Percentiles rank a stretch among this genome's conserved stretches.
These are phyloP conservation scores for Gaertneriomyces semiglobifer DNA, from an alignment of 192 early-diverging fungal species.

Conservation along the genomic window DNA sequence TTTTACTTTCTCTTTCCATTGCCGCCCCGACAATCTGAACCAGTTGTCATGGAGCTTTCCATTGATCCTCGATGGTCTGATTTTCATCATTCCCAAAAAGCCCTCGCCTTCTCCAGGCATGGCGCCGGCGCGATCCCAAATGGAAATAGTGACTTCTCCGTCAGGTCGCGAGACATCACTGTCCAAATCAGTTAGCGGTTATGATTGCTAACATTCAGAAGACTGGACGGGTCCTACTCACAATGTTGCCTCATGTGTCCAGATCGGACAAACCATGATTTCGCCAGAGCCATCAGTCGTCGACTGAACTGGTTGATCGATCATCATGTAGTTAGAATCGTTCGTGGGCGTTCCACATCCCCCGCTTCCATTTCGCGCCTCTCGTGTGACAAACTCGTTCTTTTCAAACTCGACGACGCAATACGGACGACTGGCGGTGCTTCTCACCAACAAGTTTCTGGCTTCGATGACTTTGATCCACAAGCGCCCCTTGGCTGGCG, in stretches of 20 bases:
- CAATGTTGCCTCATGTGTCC: constrained; percentile 59
- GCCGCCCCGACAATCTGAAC: constrained; percentile 46
- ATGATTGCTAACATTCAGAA: background rate
- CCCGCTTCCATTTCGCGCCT: constrained; percentile 29
- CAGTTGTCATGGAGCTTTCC: constrained; percentile 56
- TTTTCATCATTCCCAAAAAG: constrained; percentile 52
- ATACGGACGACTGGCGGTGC: constrained; percentile 37
- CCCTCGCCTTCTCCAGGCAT: constrained; percentile 29
- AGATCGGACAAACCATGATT: constrained; percentile 36
- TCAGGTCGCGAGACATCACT: constrained; percentile 49
- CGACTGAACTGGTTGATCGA: background rate
- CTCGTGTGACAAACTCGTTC: constrained; percentile 53
- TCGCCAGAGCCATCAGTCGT: constrained; percentile 1
- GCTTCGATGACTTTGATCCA: constrained; percentile 53
- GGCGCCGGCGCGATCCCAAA: constrained; percentile 43
- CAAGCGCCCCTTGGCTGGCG: constrained; percentile 34
- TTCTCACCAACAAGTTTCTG: constrained; percentile 38
- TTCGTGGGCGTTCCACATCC: background rate
- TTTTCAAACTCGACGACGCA: constrained; percentile 59
- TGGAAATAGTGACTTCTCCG: constrained; percentile 48
- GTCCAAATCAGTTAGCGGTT: constrained; percentile 8
- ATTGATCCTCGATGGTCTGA: constrained; percentile 42
- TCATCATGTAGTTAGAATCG: constrained; percentile 25
- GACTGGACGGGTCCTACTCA: constrained; percentile 25
- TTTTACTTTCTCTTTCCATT: constrained; percentile 43